phyloP scores from a whole-genome alignment of 2,329 filamentous ascomycete genomes.

The Dactylonectria estremocensis region DNA sequence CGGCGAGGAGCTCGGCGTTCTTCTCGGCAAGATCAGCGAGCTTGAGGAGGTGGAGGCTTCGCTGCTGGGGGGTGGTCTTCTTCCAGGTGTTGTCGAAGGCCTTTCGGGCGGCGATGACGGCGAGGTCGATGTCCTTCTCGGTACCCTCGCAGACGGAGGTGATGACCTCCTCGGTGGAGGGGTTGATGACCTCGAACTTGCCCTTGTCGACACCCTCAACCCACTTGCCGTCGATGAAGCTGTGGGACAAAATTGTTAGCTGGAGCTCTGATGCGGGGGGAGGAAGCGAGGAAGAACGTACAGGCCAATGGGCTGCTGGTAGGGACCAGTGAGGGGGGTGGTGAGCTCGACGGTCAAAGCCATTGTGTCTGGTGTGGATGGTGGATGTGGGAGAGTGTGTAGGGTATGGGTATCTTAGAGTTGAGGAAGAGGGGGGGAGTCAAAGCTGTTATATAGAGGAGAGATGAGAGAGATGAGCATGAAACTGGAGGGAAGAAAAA shows the following conservation, averaged over 20 bases:
- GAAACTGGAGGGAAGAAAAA: constrained; percentile 42
- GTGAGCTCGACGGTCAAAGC: constrained; percentile 72
- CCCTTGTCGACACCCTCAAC: constrained; percentile 84
- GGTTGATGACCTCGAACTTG: constrained; percentile 95
- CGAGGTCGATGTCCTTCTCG: constrained; percentile 87
- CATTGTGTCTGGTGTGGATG: constrained; percentile 42
- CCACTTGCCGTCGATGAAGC: constrained; percentile 95
- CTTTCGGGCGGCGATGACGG: constrained; percentile 87
- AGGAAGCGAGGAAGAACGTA: constrained; percentile 56
- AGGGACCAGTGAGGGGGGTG: constrained; percentile 75
- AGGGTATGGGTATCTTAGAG: constrained; percentile 43
- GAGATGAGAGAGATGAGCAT: constrained; percentile 42
- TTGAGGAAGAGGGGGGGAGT: constrained; percentile 32
- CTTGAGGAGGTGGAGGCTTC: constrained; percentile 79
- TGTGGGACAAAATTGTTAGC: constrained; percentile 50
- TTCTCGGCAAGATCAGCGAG: constrained; percentile 87
- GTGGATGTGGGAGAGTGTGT: constrained; percentile 25
- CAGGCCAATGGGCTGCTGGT: constrained; percentile 74
- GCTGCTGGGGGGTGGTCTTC: constrained; percentile 77
- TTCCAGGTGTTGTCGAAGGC: constrained; percentile 85
- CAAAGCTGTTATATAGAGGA: constrained; percentile 36
- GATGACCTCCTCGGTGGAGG: constrained; percentile 87
- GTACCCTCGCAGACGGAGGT: constrained; percentile 86
- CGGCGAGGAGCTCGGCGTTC: constrained; percentile 81
- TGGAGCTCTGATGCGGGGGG: constrained; percentile 2